Percentiles rank a stretch among this genome's conserved stretches.
Evolutionary conservation across 768 basidiomycete genomes (phyloP).

Genomic region (Flagelloscypha sp.): DNA sequence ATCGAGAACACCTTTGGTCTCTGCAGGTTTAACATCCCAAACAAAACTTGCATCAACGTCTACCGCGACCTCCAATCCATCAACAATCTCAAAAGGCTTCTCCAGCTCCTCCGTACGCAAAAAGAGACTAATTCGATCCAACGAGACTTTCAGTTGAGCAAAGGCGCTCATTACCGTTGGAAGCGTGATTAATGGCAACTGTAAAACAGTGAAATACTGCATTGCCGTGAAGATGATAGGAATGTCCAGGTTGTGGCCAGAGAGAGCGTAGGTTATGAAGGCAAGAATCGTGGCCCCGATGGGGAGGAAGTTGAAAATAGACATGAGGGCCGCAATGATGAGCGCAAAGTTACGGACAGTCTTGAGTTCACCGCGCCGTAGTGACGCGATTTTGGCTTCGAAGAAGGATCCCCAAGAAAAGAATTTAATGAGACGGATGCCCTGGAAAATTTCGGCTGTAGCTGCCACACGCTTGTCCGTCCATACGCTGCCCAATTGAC

Average conservation of each 20-base stretch:
- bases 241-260: slow-evolving; percentile 31
- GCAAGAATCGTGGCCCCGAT: slow-evolving; percentile 41
- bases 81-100: no score
- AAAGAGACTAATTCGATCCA: not conserved
- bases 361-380: slow-evolving; percentile 31
- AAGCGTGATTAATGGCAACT: no score
- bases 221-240: slow-evolving; percentile 37
- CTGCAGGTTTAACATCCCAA: no score
- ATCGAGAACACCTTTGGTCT: slow-evolving; percentile 7
- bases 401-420: slow-evolving; percentile 25
- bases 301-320: slow-evolving; percentile 47
- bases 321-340: no score
- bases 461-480: slow-evolving; percentile 38
- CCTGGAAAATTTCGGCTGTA: slow-evolving; percentile 32
- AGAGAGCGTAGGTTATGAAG: slow-evolving; percentile 45
- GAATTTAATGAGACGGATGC: slow-evolving; percentile 31
- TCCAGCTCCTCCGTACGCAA: not conserved
- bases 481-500: slow-evolving; percentile 25
- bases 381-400: no score
- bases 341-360: slow-evolving; percentile 33
- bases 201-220: slow-evolving; percentile 33
- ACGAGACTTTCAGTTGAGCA: no score
- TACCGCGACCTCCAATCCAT: no score
- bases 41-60: no score
- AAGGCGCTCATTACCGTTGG: no score